Percentiles rank a stretch among this genome's conserved stretches.
These are phyloP conservation scores for Carallia brachiata DNA, from an alignment of 345 rosid species.

Conservation along the genomic window DNA sequence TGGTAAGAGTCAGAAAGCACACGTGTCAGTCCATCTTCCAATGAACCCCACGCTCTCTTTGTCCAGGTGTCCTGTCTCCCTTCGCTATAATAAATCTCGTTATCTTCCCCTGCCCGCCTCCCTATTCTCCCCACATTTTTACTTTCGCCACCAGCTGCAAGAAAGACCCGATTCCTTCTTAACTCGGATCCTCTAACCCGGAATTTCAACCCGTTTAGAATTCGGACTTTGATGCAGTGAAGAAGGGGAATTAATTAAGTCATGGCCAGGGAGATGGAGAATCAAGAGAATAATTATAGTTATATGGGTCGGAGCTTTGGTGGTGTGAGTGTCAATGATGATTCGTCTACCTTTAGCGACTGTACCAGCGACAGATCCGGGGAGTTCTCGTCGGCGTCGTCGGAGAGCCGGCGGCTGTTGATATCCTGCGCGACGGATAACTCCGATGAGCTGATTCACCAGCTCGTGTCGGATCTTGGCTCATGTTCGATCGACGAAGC, in stretches of 20 bases:
- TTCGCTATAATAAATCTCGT: conserved; percentile 8
- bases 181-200: neutral
- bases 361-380: conserved; percentile 98
- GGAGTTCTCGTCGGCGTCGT: conserved; percentile 63
- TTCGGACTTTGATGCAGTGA: conserved; percentile 18
- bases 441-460: conserved; percentile 56
- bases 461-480: conserved; percentile 66
- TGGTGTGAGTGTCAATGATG: conserved; percentile 39
- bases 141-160: neutral
- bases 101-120: neutral
- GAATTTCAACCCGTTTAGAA: neutral
- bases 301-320: conserved; percentile 48
- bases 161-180: neutral
- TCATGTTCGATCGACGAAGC: conserved; percentile 77
- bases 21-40: conserved; percentile 37
- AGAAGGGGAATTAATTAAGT: neutral
- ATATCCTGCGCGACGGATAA: conserved; percentile 49
- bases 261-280: conserved; percentile 41
- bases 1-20: conserved; percentile 18
- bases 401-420: conserved; percentile 60
- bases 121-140: neutral
- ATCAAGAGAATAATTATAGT: conserved; percentile 25
- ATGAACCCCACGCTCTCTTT: conserved; percentile 11
- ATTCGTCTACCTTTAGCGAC: conserved; percentile 81
- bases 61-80: conserved; percentile 27